Evolutionary conservation across 768 basidiomycete genomes (phyloP).

Genomic region (Suillus decipiens): DNA sequence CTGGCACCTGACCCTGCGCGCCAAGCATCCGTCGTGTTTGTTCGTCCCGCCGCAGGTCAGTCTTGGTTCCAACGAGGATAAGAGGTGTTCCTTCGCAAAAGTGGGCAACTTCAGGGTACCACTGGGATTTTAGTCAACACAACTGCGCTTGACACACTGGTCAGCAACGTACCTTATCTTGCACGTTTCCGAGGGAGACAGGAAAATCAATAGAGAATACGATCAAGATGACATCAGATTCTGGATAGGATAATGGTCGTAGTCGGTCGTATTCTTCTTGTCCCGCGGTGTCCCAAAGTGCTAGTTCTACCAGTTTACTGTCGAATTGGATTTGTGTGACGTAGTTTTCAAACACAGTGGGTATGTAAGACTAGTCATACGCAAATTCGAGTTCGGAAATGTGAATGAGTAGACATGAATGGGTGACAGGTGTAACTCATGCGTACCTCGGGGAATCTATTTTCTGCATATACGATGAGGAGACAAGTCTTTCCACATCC

Average conservation of each 20-base stretch:
- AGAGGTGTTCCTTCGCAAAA: conserved; percentile 90
- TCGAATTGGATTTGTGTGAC: conserved; percentile 86
- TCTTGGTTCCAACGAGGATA: conserved; percentile 93
- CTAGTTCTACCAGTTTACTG: conserved; percentile 88
- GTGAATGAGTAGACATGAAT: conserved; percentile 11
- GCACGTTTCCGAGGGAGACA: conserved; percentile 85
- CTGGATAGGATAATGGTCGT: conserved; percentile 83
- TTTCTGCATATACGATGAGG: conserved; percentile 95
- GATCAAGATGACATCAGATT: conserved; percentile 89
- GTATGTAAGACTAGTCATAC: conserved; percentile 74
- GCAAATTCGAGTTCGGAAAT: neutral
- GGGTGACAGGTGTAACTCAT: conserved; percentile 12
- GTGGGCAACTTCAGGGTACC: conserved; percentile 92
- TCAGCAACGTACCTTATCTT: conserved; percentile 70
- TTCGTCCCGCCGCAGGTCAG: conserved; percentile 84
- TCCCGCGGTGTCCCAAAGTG: conserved; percentile 98
- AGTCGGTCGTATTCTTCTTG: conserved; percentile 96
- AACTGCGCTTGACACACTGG: neutral
- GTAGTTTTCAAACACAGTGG: conserved; percentile 94
- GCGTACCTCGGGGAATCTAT: conserved; percentile 91
- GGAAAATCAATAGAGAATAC: conserved; percentile 96
- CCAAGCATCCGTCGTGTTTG: conserved; percentile 84
- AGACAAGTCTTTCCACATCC: conserved; percentile 94
- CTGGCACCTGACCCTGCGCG: conserved; percentile 84
- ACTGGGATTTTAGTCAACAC: conserved; percentile 46